Evolutionary conservation across 1,139 yeast genomes (phyloP), one percentile per base, ranked within the genome.

Genomic region (Candida tropicalis): DNA sequence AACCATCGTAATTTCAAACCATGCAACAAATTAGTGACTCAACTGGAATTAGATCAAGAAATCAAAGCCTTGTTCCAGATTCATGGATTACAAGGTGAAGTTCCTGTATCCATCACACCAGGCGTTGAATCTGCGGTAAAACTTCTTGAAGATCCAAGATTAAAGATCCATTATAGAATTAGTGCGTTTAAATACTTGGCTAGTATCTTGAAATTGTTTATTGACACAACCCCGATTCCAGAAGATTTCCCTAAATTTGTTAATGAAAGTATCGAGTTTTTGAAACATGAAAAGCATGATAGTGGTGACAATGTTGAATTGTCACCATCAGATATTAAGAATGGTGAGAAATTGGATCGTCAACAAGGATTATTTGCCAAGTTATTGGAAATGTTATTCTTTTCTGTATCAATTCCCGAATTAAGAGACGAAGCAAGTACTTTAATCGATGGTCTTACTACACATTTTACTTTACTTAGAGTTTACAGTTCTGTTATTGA

Each of bases 1-100:
- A 93, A 93, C 56, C 84, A 97, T 54, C 82, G 86, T 42, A 89
- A 88, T 59, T 73, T 91, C 56, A 81, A 81, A 49, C 87, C 95
- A 1, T 88, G 90, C 37, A 69, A 77, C 39, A 83, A 83, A 43
- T 70, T 93, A 52, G 70, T 74, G 35, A 69, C 81, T 0, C 77
- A 77, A 45, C 71, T 81, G 0, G 79, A 78, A 36, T 63, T 84
- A 12, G 84, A 84, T 48, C 88, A 86, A 55, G 87, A 86, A 47
- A 71, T 87, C 7, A 73, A 80, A 35, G 90, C 93, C 0, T 62
- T 81, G 43, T 81, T 91, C 60, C 75, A 75, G 43, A 78, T 90
- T 29, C 82, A 86, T 50, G 97, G 96, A 1, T 64, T 89, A 39
- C 69, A 77, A 3, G 72, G 68, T 8, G 65, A 68, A 46, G 79